Percentiles rank a stretch among this genome's conserved stretches.
These are phyloP conservation scores for Eucalyptus guilfoylei DNA, from an alignment of 345 rosid genomes.

Conservation along the genomic window DNA sequence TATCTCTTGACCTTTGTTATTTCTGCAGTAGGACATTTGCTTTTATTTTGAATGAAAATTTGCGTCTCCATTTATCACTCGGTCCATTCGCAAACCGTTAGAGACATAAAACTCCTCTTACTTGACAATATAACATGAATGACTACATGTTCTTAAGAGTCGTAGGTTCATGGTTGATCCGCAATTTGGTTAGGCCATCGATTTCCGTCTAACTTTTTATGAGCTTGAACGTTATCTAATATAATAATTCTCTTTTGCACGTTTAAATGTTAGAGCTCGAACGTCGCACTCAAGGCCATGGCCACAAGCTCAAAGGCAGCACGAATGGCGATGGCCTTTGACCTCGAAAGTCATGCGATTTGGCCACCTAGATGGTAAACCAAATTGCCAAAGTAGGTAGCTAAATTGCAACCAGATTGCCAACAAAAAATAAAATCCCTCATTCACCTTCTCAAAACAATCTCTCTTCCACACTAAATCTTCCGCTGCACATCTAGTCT, in stretches of 20 bases:
- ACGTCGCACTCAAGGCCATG: background rate
- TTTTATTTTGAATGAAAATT: too few relatives aligned
- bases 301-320: background rate
- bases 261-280: background rate
- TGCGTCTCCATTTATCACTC: rapidly evolving
- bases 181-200: background rate
- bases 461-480: background rate
- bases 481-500: too few relatives aligned
- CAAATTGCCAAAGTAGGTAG: too few relatives aligned
- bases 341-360: background rate
- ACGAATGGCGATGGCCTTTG: background rate
- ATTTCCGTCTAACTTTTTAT: background rate
- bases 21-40: rapidly evolving
- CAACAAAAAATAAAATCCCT: background rate
- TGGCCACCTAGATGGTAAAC: too few relatives aligned
- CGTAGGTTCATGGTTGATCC: background rate
- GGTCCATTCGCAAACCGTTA: rapidly evolving
- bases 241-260: too few relatives aligned
- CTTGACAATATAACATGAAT: background rate
- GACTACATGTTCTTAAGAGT: background rate
- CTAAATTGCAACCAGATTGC: too few relatives aligned
- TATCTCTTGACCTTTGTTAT: too few relatives aligned
- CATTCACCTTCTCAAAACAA: background rate
- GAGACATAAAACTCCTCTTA: too few relatives aligned
- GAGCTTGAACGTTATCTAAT: too few relatives aligned